phyloP scores from a whole-genome alignment of 768 basidiomycete genomes.

The Clavaria fumosa region DNA sequence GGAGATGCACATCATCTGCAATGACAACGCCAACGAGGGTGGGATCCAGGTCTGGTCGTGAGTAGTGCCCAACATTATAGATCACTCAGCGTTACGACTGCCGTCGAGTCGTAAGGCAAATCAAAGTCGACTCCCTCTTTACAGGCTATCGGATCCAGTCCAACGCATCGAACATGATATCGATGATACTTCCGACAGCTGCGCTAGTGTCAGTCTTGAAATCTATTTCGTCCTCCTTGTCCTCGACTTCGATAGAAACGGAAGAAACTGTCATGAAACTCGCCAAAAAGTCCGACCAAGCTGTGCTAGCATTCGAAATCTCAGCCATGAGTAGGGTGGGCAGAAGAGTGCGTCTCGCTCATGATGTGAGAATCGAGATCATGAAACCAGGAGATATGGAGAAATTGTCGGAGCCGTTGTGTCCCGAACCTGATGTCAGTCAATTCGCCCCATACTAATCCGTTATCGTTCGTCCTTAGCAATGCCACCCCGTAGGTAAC shows the following conservation, averaged over 20 bases:
- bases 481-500: conserved; percentile 39
- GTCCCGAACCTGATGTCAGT: conserved; percentile 72
- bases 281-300: conserved; percentile 72
- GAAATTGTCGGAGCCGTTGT: conserved; percentile 62
- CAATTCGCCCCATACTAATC: neutral
- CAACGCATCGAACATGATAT: conserved; percentile 70
- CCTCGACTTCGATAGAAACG: conserved; percentile 24
- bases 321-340: conserved; percentile 48
- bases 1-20: conserved; percentile 74
- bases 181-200: conserved; percentile 55
- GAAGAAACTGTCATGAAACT: conserved; percentile 70
- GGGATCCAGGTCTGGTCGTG: conserved; percentile 77
- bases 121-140: conserved; percentile 56
- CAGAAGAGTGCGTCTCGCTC: conserved; percentile 45
- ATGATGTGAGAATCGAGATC: conserved; percentile 75
- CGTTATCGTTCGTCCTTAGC: neutral
- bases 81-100: neutral
- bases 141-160: conserved; percentile 74
- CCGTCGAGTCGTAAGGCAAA: too few relatives aligned
- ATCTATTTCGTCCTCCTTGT: conserved; percentile 38
- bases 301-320: conserved; percentile 67
- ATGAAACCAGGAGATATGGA: conserved; percentile 61
- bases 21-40: conserved; percentile 61
- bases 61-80: conserved; percentile 4
- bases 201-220: conserved; percentile 61